A percentile compares a stretch with the other conserved stretches of the same genome.
phyloP scores from a whole-genome alignment of 1,139 yeast species.

The Lodderomyces beijingensis region DNA sequence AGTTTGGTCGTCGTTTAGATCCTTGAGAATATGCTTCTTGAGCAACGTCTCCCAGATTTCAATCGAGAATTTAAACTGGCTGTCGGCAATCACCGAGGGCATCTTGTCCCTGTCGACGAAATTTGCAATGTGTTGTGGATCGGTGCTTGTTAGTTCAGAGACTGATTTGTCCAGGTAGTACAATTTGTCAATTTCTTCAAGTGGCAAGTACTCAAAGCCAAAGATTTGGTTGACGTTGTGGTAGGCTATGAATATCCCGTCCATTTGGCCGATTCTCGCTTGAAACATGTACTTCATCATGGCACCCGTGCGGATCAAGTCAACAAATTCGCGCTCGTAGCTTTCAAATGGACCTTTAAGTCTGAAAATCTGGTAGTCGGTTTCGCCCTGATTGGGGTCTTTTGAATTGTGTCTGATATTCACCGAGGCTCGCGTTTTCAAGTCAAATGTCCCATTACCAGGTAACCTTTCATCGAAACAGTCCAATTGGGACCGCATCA shows the following conservation, averaged over 20 bases:
- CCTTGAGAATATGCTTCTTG: conserved; percentile 26
- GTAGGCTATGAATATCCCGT: conserved; percentile 88
- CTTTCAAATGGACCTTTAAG: conserved; percentile 67
- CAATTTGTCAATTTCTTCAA: conserved; percentile 60
- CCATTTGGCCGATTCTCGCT: conserved; percentile 95
- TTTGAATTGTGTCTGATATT: conserved; percentile 76
- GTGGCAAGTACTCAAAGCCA: conserved; percentile 86
- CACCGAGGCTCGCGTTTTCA: conserved; percentile 87
- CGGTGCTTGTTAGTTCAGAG: conserved; percentile 12
- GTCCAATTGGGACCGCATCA: conserved; percentile 89
- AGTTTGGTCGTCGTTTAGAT: conserved; percentile 11
- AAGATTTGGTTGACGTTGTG: conserved; percentile 79
- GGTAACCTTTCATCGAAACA: conserved; percentile 75
- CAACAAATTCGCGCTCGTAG: conserved; percentile 73
- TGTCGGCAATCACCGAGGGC: conserved; percentile 58
- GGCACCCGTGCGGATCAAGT: conserved; percentile 67
- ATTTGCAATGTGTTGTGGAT: conserved; percentile 16
- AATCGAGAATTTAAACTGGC: conserved; percentile 66
- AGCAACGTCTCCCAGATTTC: conserved; percentile 53
- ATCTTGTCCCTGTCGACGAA: conserved; percentile 21
- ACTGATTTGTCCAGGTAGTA: conserved; percentile 17
- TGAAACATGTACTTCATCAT: conserved; percentile 83
- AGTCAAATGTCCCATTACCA: conserved; percentile 88
- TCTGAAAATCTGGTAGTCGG: conserved; percentile 61
- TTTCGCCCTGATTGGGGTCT: conserved; percentile 48